These are phyloP conservation scores for Vanrija pseudolonga DNA, from an alignment of 1,284 basidiomycete genomes.

Conservation along the genomic window DNA sequence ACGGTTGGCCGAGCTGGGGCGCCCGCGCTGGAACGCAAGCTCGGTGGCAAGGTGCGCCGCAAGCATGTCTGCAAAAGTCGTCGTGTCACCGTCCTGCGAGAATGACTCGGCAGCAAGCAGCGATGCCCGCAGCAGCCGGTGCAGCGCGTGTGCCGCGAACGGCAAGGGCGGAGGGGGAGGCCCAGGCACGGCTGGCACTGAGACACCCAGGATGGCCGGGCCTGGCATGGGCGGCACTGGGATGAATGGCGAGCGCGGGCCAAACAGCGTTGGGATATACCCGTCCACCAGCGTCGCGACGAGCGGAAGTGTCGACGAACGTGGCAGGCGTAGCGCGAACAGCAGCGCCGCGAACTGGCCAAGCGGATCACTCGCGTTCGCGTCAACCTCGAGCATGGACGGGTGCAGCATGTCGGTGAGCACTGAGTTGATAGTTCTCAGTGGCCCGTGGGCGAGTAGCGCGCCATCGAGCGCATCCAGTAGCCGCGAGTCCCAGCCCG, in stretches of 20 bases:
- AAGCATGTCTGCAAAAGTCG: constrained; percentile 6
- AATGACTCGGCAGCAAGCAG: constrained; percentile 2
- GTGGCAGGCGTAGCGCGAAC: constrained; percentile 4
- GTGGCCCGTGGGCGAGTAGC: constrained; percentile 9
- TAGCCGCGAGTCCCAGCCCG: constrained; percentile 14
- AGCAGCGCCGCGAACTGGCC: constrained; percentile 12
- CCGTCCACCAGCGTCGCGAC: constrained; percentile 11
- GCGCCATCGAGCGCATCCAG: constrained; percentile 10
- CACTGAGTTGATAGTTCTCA: constrained; percentile 10
- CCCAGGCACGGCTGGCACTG: neutral
- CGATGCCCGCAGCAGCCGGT: constrained; percentile 9
- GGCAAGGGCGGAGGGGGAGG: constrained; percentile 7
- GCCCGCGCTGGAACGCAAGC: constrained; percentile 18
- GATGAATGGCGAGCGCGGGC: constrained; percentile 11
- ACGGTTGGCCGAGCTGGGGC: neutral
- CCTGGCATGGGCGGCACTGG: neutral
- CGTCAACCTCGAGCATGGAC: neutral
- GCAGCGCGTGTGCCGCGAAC: constrained; percentile 7
- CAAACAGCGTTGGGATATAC: constrained; percentile 10
- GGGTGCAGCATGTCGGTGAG: constrained; percentile 18
- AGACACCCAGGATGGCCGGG: neutral
- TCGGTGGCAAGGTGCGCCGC: constrained; percentile 24
- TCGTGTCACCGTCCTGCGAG: neutral
- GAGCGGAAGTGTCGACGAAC: constrained; percentile 2
- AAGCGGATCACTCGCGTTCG: neutral